Percentiles rank a stretch among this genome's conserved stretches.
Evolutionary conservation across 2,329 filamentous ascomycete species (phyloP).

Genomic region (Albifimbria verrucaria): DNA sequence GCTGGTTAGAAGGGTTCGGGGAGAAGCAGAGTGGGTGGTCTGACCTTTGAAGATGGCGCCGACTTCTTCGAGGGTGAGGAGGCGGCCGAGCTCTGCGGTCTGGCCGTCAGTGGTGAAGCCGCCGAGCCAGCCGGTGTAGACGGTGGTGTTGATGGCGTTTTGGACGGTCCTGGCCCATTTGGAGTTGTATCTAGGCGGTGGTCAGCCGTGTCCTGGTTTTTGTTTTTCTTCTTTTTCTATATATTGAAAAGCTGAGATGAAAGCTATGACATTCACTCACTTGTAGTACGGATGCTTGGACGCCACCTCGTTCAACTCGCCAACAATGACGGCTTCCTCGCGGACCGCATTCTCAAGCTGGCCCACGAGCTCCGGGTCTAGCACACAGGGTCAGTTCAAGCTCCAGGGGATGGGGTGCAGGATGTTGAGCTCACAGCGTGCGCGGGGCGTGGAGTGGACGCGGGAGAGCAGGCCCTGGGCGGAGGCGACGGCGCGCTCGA

Average conservation of each 20-base stretch:
- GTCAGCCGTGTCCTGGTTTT: too few relatives aligned
- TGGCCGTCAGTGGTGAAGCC: slow-evolving; percentile 57
- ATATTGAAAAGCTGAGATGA: neutral
- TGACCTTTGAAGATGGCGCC: slow-evolving; percentile 72
- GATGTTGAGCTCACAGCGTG: slow-evolving; percentile 41
- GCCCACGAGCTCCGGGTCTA: slow-evolving; percentile 63
- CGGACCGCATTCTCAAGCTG: slow-evolving; percentile 70
- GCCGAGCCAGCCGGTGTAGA: slow-evolving; percentile 72
- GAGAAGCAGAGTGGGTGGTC: slow-evolving; percentile 16
- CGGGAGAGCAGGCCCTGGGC: slow-evolving; percentile 81
- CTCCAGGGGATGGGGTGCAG: neutral
- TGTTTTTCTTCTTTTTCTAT: too few relatives aligned
- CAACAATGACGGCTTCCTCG: slow-evolving; percentile 68
- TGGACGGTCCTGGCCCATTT: slow-evolving; percentile 85
- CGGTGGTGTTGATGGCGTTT: slow-evolving; percentile 61
- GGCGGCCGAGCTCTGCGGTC: slow-evolving; percentile 55
- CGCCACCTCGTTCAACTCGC: slow-evolving; percentile 67
- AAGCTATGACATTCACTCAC: slow-evolving; percentile 37
- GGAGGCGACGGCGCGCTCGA: slow-evolving; percentile 79
- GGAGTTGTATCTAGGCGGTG: slow-evolving; percentile 62
- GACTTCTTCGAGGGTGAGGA: slow-evolving; percentile 86
- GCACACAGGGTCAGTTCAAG: neutral
- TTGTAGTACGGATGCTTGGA: slow-evolving; percentile 96
- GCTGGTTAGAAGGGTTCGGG: neutral
- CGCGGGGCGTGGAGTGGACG: slow-evolving; percentile 80